These are phyloP conservation scores for Acanthamoeba culbertsoni DNA, from an alignment of 208 protist species.

Conservation along the genomic window DNA sequence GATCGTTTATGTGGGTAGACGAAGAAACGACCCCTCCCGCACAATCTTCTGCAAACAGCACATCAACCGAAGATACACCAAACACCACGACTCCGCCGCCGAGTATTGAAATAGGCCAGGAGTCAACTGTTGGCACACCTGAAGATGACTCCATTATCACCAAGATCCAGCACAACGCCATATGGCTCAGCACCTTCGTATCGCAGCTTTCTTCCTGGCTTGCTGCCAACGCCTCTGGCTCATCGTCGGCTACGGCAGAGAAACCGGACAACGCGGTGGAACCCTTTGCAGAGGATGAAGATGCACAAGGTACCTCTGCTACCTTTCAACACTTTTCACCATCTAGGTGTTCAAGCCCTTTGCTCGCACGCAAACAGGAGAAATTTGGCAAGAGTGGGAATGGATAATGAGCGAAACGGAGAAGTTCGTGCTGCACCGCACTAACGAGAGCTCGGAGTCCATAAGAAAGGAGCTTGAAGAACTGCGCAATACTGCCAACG, in stretches of 20 bases:
- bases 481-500: conserved; percentile 22
- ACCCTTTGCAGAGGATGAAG: background rate
- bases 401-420: conserved; percentile 53
- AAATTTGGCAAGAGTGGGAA: conserved; percentile 52
- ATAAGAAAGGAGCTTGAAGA: conserved; percentile 17
- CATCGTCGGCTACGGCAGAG: background rate
- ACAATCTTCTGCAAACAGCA: background rate
- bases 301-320: background rate
- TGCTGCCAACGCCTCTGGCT: background rate
- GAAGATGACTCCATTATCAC: background rate
- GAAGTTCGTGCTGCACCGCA: background rate
- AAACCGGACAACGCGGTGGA: background rate
- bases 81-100: too few species aligned
- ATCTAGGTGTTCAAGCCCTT: background rate
- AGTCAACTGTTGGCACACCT: background rate
- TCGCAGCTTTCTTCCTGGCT: conserved; percentile 30
- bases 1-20: conserved; percentile 12
- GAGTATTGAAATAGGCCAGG: background rate
- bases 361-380: background rate
- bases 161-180: background rate
- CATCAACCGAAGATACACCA: background rate
- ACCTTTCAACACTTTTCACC: background rate
- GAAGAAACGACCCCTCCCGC: background rate
- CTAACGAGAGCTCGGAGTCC: background rate
- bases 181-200: background rate